These are phyloP conservation scores for Mycena albidolilacea DNA, from an alignment of 768 basidiomycete species.

Conservation along the genomic window DNA sequence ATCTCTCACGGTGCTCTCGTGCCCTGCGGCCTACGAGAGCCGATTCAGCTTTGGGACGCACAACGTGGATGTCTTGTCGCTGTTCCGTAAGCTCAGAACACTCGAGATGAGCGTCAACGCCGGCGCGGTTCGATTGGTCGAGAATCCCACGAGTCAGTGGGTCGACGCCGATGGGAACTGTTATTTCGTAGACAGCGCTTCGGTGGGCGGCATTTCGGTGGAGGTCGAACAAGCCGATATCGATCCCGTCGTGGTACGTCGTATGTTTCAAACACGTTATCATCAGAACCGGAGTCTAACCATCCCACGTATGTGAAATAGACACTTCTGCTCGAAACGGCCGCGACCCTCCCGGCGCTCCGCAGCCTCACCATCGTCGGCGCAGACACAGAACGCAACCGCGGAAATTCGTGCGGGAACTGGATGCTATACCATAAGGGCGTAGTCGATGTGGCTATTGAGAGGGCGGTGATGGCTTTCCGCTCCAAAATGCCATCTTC, in stretches of 20 bases:
- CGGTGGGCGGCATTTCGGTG: neutral
- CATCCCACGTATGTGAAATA: neutral
- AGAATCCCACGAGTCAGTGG: neutral
- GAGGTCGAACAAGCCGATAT: slow-evolving; percentile 9
- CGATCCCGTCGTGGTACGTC: neutral
- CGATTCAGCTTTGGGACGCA: neutral
- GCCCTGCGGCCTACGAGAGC: neutral
- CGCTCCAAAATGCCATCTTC: neutral
- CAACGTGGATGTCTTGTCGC: neutral
- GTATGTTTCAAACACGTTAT: no score
- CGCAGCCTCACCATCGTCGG: neutral
- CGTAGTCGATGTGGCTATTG: neutral
- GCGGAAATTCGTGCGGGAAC: slow-evolving; percentile 9
- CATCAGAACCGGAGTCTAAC: neutral
- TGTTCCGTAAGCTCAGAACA: neutral
- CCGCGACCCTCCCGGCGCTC: slow-evolving; percentile 6
- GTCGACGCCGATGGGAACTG: neutral
- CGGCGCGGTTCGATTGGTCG: neutral
- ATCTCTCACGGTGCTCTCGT: neutral
- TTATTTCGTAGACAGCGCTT: neutral
- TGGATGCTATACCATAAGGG: neutral
- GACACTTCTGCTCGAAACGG: neutral
- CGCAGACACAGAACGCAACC: neutral
- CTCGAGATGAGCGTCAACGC: neutral
- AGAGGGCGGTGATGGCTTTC: neutral